Evolutionary conservation across 495 filamentous ascomycete species (phyloP), one percentile per base, ranked within the genome.

Genomic region (Schizothecium vesticola): DNA sequence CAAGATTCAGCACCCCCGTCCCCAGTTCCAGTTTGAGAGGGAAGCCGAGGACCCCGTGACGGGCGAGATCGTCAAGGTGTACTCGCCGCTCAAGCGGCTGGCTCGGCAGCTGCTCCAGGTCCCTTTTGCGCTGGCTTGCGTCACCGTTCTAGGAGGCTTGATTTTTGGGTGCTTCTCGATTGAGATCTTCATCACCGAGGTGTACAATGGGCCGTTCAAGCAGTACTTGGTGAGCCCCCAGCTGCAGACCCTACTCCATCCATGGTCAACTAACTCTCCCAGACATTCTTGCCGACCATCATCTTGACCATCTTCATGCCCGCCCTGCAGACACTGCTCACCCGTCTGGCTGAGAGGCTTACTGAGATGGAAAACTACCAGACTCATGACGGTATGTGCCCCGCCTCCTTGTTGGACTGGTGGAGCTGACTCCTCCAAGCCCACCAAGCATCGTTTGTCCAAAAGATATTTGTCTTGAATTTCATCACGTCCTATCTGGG

Each of bases 401-500:
- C 33, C 22, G 11, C 26, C 9, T 3, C 2, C 24, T 26, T 0
- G 3, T n/a, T 21, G 12, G 23, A 10, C 43, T 10, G 31, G 2
- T 62, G 26, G 23, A n/a, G 26, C 69, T 75, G 68, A 77, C 62
- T 63, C 1, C 56, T 24, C 56, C 61, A 67, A 77, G 79, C 77
- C 1, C 92, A 98, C 70, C 88, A 96, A 69, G 85, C 86, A 3
- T 90, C 93, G 2, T 83, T 98, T 74, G 93, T 92, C 3, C 87
- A 88, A 73, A 99, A 99, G 79, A 87, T 96, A 57, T 97, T 99
- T 71, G 87, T 99, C 24, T 85, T 99, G 70, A 98, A 99, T 81
- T 97, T 98, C 74, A 95, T 99, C 74, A 97, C 93, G 13, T 97
- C 95, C 0, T 99, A 98, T 74, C 86, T 97, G 3, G 91, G 92